Base-by-base conservation (phyloP, 306 rosid genomes). In the Betula pendula region DNA sequence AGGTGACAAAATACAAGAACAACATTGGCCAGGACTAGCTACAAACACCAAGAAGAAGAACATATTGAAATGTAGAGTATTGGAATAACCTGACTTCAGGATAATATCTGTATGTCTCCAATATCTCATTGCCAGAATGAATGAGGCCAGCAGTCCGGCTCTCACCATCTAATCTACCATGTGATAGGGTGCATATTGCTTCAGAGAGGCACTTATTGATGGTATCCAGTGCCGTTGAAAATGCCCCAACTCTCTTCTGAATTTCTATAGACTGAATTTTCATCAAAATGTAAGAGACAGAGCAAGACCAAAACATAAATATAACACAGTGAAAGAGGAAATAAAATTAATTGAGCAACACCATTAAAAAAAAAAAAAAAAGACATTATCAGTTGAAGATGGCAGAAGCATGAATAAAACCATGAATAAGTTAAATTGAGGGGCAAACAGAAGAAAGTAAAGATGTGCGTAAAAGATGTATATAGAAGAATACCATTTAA, bases 191-290 rank as follows among this genome's bases (percentile, higher is more conserved):
- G 71, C 97, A 92, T 73, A 95, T 84, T 73, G 99, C 97, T 84
- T 95, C 98, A 29, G 99, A 90, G 70, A 95, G 92, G 85, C 97
- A 95, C 89, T 87, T 95, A 74, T 92, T 95, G 84, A 91, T 92
- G 59, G 97, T 92, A 82, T 95, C 94, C 83, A 95, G 76, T 14
- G 99, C 99, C 91, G 85, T 82, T 67, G 99, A 95, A 82, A 95
- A 92, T 74, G 98, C 97, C 35, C 96, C 96, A 53, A 95, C 89
- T 78, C 99, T 91, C 88, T 89, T 95, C 87, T 92, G 92, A 79
- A 95, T 88, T 88, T 95, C 99, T 65, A 95, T 87, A 48, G 97
- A 92, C 99, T 95, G 91, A 62, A 78, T 44, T 71, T 14, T 6
- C 35, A 52, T 20, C 25, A 51, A 51, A 52, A 56, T 4, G 29